Percentiles rank a stretch among this genome's conserved stretches.
Evolutionary conservation across 148 eudicot species (phyloP).

Genomic region (Fallopia convolvulus): DNA sequence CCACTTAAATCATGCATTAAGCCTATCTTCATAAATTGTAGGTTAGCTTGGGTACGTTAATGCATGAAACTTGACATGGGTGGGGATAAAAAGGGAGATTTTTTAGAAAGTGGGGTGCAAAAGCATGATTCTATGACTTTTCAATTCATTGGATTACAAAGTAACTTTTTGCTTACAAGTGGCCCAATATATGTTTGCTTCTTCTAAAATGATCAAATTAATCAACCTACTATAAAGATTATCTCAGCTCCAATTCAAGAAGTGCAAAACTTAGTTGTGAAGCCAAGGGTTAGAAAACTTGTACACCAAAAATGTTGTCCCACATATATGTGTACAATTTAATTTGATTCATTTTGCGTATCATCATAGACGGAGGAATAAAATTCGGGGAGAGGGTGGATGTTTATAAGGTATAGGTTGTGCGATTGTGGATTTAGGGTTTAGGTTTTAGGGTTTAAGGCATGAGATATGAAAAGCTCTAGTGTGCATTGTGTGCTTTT

Average conservation of each 20-base stretch:
- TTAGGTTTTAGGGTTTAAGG: too few species aligned
- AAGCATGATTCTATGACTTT: not conserved
- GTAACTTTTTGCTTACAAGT: not conserved
- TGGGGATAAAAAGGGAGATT: not conserved
- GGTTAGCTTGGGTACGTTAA: not conserved
- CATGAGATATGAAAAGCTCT: too few species aligned
- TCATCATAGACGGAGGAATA: not conserved
- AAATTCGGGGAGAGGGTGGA: too few species aligned
- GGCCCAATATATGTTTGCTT: not conserved
- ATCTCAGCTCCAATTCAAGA: not conserved
- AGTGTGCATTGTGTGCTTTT: too few species aligned
- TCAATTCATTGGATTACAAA: not conserved
- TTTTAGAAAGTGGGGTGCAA: not conserved
- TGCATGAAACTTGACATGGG: slow-evolving; percentile 4
- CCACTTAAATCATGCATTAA: not conserved
- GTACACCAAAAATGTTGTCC: not conserved
- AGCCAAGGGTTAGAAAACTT: not conserved
- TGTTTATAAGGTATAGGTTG: too few species aligned
- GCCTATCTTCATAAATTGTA: not conserved
- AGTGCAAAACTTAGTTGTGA: not conserved
- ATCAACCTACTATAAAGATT: not conserved
- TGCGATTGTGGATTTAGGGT: too few species aligned
- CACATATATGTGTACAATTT: not conserved
- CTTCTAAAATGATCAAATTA: not conserved
- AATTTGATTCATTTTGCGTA: not conserved